Base-by-base conservation (phyloP, 2,329 filamentous ascomycete genomes). In the Apiospora saccharicola region DNA sequence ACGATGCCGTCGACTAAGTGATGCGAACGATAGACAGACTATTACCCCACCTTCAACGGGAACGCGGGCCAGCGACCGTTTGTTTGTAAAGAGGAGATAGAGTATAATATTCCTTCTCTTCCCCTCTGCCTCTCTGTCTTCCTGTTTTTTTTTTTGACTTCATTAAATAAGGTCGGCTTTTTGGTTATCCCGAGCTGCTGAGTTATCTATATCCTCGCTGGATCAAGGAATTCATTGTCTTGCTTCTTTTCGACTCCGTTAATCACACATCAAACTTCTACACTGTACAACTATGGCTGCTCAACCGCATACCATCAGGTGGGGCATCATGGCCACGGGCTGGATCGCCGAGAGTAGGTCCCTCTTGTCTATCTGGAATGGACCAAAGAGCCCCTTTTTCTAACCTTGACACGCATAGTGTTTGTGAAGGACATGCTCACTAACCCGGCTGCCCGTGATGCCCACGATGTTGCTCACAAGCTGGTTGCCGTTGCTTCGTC, bases 401-500 rank as follows among this genome's bases (percentile, higher is more conserved):
- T 22, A 1, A 64, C 57, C 19, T n/a, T n/a, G 30, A 41, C 0
- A n/a, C 37, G n/a, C 34, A 14, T 75, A 90, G 88, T 83, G 74
- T 94, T 96, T 84, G 89, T 91, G 78, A 91, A 92, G 82, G 95
- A 97, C 80, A 89, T 98, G 69, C 90, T 95, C 75, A 88, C 90
- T 73, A 91, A 96, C 82, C 92, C 95, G 22, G 85, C 88, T 53
- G 86, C 86, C 68, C 93, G 95, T 76, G 89, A 88, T 69, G 92
- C 93, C 70, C 84, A 86, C 73, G 93, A 97, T 77, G 87, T 97
- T 74, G 88, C 89, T 71, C 95, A 98, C 84, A 90, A 91, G 77
- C 88, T 97, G 68, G 90, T 92, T 26, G 95, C 94, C 30, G 94
- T 93, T 7, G 93, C 94, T 30, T 96, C 94, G 1, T 96, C 94